These are phyloP conservation scores for Periglandula ipomoeae DNA, from an alignment of 2,329 filamentous ascomycete species.

Conservation along the genomic window DNA sequence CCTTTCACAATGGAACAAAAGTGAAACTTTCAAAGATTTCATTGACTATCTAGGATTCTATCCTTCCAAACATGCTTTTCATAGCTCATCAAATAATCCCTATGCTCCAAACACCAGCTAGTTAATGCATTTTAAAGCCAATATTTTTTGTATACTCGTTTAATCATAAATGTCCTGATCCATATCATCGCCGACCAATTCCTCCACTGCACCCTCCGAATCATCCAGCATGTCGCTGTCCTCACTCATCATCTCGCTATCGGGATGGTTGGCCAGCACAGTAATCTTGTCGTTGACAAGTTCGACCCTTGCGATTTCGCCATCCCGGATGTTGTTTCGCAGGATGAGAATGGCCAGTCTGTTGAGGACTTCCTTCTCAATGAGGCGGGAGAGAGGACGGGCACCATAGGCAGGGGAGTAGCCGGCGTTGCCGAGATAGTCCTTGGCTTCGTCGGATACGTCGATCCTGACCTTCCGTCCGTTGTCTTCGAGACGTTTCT, in stretches of 20 bases:
- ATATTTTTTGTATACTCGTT: conserved; percentile 4
- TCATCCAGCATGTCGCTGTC: conserved; percentile 66
- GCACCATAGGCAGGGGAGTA: conserved; percentile 96
- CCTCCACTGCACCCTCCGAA: conserved; percentile 65
- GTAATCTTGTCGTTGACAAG: conserved; percentile 71
- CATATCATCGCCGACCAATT: conserved; percentile 52
- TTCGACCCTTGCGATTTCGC: conserved; percentile 72
- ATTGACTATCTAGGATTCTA: no score
- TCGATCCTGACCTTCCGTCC: conserved; percentile 76
- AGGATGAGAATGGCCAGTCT: conserved; percentile 85
- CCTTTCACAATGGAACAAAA: no score
- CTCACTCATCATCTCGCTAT: conserved; percentile 49
- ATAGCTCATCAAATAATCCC: no score
- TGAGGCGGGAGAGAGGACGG: conserved; percentile 75
- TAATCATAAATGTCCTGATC: conserved; percentile 47
- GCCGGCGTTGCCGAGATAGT: conserved; percentile 83
- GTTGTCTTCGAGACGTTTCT: conserved; percentile 81
- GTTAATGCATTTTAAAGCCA: neutral
- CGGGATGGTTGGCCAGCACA: conserved; percentile 72
- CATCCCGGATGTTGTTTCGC: conserved; percentile 73
- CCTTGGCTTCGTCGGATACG: conserved; percentile 77
- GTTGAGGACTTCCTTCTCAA: conserved; percentile 97
- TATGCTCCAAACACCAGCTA: neutral
- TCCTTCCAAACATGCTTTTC: no score
- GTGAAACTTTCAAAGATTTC: no score